Conservation (phyloP, 2,329 filamentous ascomycete genomes). For the Claviceps sp. region DNA sequence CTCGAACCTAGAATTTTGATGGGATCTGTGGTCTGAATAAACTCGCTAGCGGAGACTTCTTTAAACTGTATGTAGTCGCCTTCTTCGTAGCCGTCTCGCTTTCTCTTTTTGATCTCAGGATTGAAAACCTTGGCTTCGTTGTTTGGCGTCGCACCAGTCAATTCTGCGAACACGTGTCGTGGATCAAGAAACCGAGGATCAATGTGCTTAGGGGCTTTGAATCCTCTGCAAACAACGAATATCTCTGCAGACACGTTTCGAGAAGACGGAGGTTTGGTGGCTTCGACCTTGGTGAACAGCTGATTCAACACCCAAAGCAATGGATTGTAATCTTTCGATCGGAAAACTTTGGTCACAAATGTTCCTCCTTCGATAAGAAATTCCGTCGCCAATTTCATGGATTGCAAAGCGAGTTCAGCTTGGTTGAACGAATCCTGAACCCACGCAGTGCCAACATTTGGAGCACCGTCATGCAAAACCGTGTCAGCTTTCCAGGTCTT, state of each 20-base stretch:
- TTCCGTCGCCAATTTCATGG: conserved; percentile 86
- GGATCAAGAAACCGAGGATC: conserved; percentile 90
- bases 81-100: conserved; percentile 95
- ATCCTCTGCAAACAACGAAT: conserved; percentile 92
- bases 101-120: conserved; percentile 91
- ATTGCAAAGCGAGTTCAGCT: conserved; percentile 80
- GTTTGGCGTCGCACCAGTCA: conserved; percentile 75
- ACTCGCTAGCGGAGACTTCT: conserved; percentile 76
- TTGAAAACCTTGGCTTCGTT: conserved; percentile 98
- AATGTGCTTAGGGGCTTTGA: conserved; percentile 85
- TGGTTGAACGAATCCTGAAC: conserved; percentile 97
- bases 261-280: conserved; percentile 91
- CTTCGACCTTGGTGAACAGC: conserved; percentile 87
- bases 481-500: conserved; percentile 96
- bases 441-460: conserved; percentile 97
- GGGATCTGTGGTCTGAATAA: conserved; percentile 85
- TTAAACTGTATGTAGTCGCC: conserved; percentile 90
- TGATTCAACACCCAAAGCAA: conserved; percentile 97
- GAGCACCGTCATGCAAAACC: conserved; percentile 91
- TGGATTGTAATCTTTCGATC: conserved; percentile 93
- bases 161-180: conserved; percentile 79
- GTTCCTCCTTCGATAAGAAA: conserved; percentile 81
- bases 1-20: conserved; percentile 80
- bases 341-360: conserved; percentile 95
- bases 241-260: conserved; percentile 96